Conservation (phyloP, 1,284 basidiomycete genomes). For the Salmacisia buchloeana region DNA sequence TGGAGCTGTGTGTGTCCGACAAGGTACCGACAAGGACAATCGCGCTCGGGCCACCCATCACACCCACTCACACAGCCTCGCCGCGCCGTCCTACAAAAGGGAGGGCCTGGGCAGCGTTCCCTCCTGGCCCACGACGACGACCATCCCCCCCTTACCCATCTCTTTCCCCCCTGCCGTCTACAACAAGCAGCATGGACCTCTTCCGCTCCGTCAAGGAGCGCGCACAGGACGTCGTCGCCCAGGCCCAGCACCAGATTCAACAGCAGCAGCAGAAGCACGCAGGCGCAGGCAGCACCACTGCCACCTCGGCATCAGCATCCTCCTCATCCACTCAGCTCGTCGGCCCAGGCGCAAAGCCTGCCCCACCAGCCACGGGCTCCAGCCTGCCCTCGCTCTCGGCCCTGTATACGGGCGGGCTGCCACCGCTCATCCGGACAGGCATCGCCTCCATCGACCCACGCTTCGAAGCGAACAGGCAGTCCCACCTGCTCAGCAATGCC, state of each 20-base stretch:
- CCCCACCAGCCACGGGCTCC: constrained; percentile 11
- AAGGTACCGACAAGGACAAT: too few species aligned
- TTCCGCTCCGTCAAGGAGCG: constrained; percentile 36
- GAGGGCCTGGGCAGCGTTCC: constrained; percentile 33
- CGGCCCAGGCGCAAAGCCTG: constrained; percentile 27
- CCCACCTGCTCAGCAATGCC: constrained; percentile 32
- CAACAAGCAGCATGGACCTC: constrained; percentile 12
- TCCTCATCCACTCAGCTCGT: constrained; percentile 4
- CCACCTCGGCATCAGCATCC: not conserved
- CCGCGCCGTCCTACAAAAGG: not conserved
- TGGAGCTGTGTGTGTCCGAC: too few species aligned
- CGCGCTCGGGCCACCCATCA: too few species aligned
- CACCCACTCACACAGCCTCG: too few species aligned
- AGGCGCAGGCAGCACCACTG: not conserved
- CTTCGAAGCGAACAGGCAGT: constrained; percentile 35
- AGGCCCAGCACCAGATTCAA: constrained; percentile 8
- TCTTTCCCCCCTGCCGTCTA: not conserved
- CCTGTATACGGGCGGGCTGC: constrained; percentile 32
- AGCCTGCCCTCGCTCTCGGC: constrained; percentile 6
- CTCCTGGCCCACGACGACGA: constrained; percentile 20
- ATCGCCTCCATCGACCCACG: constrained; percentile 40
- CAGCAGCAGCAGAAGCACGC: constrained; percentile 11
- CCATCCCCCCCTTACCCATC: not conserved
- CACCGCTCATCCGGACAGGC: constrained; percentile 34
- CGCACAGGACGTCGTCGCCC: constrained; percentile 34